Evolutionary conservation across 108 stramenopile species (phyloP), one percentile per base, ranked within the genome.

Genomic region (Skeletonema menzelii): DNA sequence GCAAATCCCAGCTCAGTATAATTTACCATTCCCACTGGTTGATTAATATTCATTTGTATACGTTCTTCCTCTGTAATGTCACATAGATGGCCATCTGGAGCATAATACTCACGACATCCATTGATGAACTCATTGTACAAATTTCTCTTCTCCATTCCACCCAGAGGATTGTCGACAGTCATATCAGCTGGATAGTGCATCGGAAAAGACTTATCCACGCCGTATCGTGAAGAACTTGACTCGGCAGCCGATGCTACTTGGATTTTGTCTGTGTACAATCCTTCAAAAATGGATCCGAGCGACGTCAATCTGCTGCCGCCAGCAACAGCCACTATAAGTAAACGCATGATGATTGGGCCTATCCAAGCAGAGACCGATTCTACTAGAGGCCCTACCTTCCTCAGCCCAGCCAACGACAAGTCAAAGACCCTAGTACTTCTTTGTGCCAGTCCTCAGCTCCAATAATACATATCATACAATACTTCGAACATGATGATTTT

Each of bases 1-100:
- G 82, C 76, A 84, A 85, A 95, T 15, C 94, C 91, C 19, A 79
- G 69, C 8, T 70, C 40, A 31, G 91, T 92, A 68, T 88, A 91
- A 70, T 95, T 92, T 46, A 72, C 28, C 82, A 87, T 88, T 31
- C 59, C 57, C 4, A 35, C 27, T n/a, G 90, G 91, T 67, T 94
- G 91, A 22, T 63, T 27, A 26, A 73, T 65, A 74, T 88, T 94
- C 88, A 89, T 87, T 1, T 76, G 67, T 12, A 91, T 76, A 0
- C 93, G 77, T 55, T 90, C 89, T 15, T 59, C 19, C 47, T 91
- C 91, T 11, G 19, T 76, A 30, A 24, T 14, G 56, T 59, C 66
- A 70, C 92, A 91, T 28, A 56, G 19, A 37, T 63, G 34, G 17
- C 56, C 61, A 42, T 47, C 46, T 3, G 65, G 32, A 8, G 74